A percentile compares a stretch with the other conserved stretches of the same genome.
Evolutionary conservation across 2,329 filamentous ascomycete genomes (phyloP).

Genomic region (Aspergillus phoenicis): DNA sequence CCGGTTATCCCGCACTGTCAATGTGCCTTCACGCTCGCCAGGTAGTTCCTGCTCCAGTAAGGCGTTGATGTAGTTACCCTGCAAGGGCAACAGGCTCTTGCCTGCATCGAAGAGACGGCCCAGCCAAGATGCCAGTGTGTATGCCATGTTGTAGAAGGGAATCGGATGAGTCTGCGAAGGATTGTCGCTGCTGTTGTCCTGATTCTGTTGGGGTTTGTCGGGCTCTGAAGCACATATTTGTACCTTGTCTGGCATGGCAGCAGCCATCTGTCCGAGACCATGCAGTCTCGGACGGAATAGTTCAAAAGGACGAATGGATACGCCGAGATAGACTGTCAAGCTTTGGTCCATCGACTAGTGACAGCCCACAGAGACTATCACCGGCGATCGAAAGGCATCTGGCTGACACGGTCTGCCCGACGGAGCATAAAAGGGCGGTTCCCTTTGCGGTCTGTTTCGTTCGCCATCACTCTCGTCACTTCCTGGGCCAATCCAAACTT

Average conservation of each 20-base stretch:
- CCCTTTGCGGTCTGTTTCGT: background rate
- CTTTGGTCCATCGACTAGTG: background rate
- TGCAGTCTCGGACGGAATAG: background rate
- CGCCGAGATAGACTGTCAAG: background rate
- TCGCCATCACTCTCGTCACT: background rate
- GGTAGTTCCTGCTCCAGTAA: background rate
- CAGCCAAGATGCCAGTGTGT: background rate
- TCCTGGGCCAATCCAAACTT: background rate
- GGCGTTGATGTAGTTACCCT: slow-evolving; percentile 1
- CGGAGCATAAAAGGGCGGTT: background rate
- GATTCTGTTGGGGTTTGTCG: background rate
- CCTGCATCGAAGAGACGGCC: background rate
- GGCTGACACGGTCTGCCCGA: background rate
- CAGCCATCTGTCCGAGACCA: background rate
- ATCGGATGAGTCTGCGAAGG: background rate
- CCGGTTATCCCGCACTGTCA: slow-evolving; percentile 2
- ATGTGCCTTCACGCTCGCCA: background rate
- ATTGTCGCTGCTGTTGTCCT: background rate
- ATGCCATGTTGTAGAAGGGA: background rate
- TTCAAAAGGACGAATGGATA: background rate
- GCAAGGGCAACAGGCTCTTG: background rate
- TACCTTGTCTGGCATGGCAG: background rate
- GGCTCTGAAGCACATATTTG: background rate
- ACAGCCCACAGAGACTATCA: background rate
- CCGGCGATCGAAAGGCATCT: background rate